Evolutionary conservation across 345 rosid species (phyloP), one percentile per base, ranked within the genome.

Genomic region (Gossypium turneri): DNA sequence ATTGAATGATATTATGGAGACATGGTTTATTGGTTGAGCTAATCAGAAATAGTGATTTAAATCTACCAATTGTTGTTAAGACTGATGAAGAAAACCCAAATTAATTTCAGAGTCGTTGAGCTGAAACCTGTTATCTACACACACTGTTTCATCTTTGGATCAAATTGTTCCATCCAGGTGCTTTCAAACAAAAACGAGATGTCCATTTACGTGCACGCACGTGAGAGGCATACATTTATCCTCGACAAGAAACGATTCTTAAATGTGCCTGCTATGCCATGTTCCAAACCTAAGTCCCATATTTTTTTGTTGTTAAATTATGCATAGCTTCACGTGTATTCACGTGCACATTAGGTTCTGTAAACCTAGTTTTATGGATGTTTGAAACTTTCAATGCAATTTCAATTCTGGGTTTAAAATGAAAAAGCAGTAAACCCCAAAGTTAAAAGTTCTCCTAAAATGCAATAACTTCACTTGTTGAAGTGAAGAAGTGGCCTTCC

Each of bases 291-390:
- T 22, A 11, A 58, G 11, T 2, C 63, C 63, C 63, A 22, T 22
- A 24, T 22, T 58, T 58, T 58, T 58, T 57, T 58, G 38, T 58
- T 58, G 16, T 24, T 58, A 58, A 51, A 58, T 22, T 58, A 58
- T 22, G 7, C 63, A 58, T 29, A 22, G 19, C 16, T 24, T 24
- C 34, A 24, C 63, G 34, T 22, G 63, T 0, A 58, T 58, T 25
- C 63, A 58, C 16, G 34, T 58, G 63, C 63, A 58, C 24, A 58
- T 58, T 58, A 58, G 6, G 63, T 58, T 3, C 17, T 58, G 34
- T 13, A 12, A 58, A 58, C 7, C 34, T 58, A 58, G 16, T 22
- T 57, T 57, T 77, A 48, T 79, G 51, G 79, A 70, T 57, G 41
- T 48, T 38, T 55, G 77, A 45, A n/a, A 56, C 57, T 29, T 66